Evolutionary conservation across 75 land plant species (phyloP).

Genomic region (Isoetes taiwanensis): DNA sequence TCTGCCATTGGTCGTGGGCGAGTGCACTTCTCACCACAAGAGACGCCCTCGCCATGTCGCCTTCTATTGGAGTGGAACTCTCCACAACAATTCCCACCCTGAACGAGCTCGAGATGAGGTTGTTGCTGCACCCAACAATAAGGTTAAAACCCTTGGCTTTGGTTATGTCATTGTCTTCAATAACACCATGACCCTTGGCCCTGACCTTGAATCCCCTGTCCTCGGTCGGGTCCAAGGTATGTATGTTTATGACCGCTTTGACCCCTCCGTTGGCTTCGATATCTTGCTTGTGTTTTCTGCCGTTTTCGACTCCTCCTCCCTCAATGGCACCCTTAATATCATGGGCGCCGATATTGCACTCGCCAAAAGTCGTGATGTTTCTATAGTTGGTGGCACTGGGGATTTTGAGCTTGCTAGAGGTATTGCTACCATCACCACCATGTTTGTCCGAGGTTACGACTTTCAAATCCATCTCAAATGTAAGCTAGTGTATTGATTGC

Average conservation of each 20-base stretch:
- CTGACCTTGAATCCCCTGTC: background rate
- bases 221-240: background rate
- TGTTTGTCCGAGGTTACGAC: too few species aligned
- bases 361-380: background rate
- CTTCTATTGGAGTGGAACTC: background rate
- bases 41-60: background rate
- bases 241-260: background rate
- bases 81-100: background rate
- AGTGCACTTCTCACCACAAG: too few species aligned
- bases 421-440: background rate
- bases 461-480: too few species aligned
- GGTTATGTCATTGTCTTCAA: constrained; percentile 2
- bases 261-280: background rate
- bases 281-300: background rate
- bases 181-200: background rate
- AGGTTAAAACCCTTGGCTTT: background rate
- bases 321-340: background rate
- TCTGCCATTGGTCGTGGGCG: too few species aligned
- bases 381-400: background rate
- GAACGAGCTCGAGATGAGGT: background rate
- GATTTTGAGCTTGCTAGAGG: constrained; percentile 1
- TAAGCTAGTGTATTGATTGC: too few species aligned
- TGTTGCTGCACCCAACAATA: background rate
- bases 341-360: constrained; percentile 2
- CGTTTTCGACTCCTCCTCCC: background rate